Base-by-base conservation (phyloP, 495 filamentous ascomycete species). In the Penicillium coprophilum region DNA sequence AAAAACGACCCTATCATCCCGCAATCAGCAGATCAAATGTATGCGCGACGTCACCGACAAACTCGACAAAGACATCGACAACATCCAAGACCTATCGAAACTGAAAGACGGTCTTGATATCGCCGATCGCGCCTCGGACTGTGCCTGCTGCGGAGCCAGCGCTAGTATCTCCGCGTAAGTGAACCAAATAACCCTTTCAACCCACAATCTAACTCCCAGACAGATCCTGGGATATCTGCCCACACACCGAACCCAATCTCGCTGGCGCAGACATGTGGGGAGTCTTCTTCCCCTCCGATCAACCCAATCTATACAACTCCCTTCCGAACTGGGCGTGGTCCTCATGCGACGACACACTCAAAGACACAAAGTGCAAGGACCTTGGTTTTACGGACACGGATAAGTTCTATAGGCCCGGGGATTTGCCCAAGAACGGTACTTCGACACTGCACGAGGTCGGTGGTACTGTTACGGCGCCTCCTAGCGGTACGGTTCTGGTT, bases 101-200 rank as follows among this genome's bases (percentile, higher is more conserved):
- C 39, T 64, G 5, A 50, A 45, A 17, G 55, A 60, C 43, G 59
- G 59, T 2, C 51, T 55, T 0, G 56, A 65, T 23, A 69, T 67
- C 24, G 60, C 61, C 3, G 41, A 49, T 0, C 51, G 55, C 30
- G 63, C 66, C 0, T 58, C 61, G 1, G 57, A 67, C 10, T 69
- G 66, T 21, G 66, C 66, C 17, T 69, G 66, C 53, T 69, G 66
- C 34, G 66, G 66, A 19, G 64, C 63, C 4, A 69, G 66, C 27
- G 64, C 66, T n/a, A 64, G 61, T 58, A 60, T 67, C 47, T 69
- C 66, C 11, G 53, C 66, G 66, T 69, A 59, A 40, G 66, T 54
- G 15, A 10, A 31, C 12, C 17, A 19, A 10, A 12, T 15, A 6
- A 38, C 15, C 0, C 23, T 30, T 11, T 9, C 44, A 30, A 24